Percentiles rank a stretch among this genome's conserved stretches.
Evolutionary conservation across 2,329 filamentous ascomycete genomes (phyloP).

Genomic region (Alternaria solani): DNA sequence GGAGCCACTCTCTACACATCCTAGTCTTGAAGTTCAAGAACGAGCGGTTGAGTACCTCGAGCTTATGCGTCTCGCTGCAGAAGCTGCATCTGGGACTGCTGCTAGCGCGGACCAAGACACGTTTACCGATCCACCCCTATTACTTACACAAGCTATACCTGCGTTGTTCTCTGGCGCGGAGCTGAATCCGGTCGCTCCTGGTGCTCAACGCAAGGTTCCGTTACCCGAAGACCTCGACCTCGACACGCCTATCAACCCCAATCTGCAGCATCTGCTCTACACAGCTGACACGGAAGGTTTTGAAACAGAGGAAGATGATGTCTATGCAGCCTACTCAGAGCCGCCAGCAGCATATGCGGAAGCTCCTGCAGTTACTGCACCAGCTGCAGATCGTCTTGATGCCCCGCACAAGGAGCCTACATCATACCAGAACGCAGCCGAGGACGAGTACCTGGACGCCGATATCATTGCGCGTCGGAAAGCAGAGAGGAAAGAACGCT

Average conservation of each 20-base stretch:
- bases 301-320: conserved; percentile 54
- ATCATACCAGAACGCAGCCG: conserved; percentile 57
- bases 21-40: conserved; percentile 92
- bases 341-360: conserved; percentile 42
- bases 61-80: conserved; percentile 83
- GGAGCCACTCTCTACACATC: conserved; percentile 80
- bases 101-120: conserved; percentile 66
- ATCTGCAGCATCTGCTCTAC: conserved; percentile 72
- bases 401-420: conserved; percentile 45
- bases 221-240: conserved; percentile 78
- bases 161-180: conserved; percentile 86
- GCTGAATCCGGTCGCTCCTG: conserved; percentile 85
- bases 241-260: conserved; percentile 80
- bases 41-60: conserved; percentile 92
- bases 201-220: conserved; percentile 87
- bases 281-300: conserved; percentile 57
- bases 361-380: conserved; percentile 26
- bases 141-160: conserved; percentile 90
- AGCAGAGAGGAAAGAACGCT: conserved; percentile 79
- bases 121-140: conserved; percentile 78
- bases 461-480: conserved; percentile 78
- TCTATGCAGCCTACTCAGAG: conserved; percentile 58
- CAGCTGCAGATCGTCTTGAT: conserved; percentile 57
- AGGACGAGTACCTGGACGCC: conserved; percentile 69
- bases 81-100: conserved; percentile 76